Base-by-base conservation (phyloP, 1,139 yeast genomes). In the Kodamaea arcana region DNA sequence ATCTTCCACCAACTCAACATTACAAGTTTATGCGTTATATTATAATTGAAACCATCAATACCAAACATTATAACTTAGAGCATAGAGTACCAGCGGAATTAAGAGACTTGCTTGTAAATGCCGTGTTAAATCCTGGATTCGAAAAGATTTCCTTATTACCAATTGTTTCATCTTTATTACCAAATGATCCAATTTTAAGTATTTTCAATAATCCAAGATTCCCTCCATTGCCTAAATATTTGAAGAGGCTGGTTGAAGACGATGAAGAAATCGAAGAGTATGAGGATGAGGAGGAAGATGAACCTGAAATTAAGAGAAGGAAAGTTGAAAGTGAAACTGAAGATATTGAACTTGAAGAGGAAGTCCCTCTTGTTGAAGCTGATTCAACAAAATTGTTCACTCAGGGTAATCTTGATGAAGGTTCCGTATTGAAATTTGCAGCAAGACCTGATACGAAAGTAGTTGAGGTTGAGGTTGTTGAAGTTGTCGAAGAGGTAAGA, bases 121-220 rank as follows among this genome's bases (percentile, higher is more conserved):
- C 83, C 12, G 78, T 83, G 1, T 49, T 83, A 31, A 74, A 72
- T 47, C 94, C 95, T 3, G 84, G 84, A 3, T 66, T 65, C 34
- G 73, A 72, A 30, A 76, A 78, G 40, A 70, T 75, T 28, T 79
- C 86, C 9, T 66, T 84, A 20, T 64, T 85, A 41, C 95, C 96
- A 10, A 79, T 87, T 43, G 82, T 84, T 1, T 58, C 75, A n/a
- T 57, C 68, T 2, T 60, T 71, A 4, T 56, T 85, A 44, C 65
- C 65, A 3, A 48, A 58, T 16, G 69, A 69, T 42, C 58, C 58
- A 2, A 45, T 72, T 15, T 43, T 72, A 29, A 78, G 80, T 50
- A 69, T 79, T 3, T 65, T 86, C 48, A 72, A 78, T 41, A 84
- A 84, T 48, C 95, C 96, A 25, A 68, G 94, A 45, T 75, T 87